These are phyloP conservation scores for Harringtonia aguacate DNA, from an alignment of 2,329 filamentous ascomycete genomes.

Conservation along the genomic window DNA sequence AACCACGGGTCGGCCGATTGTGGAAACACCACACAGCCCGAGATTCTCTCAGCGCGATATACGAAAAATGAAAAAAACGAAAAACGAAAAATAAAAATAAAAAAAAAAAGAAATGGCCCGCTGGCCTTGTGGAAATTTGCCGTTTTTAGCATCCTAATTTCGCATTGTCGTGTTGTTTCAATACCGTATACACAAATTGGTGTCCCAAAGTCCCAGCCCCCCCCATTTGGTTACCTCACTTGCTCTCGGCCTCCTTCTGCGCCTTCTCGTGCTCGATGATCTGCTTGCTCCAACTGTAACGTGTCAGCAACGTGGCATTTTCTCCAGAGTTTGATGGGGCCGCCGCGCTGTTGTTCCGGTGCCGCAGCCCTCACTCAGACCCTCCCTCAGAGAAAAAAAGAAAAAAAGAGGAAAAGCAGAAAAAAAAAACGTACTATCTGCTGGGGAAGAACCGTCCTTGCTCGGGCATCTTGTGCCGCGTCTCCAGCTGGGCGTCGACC, in stretches of 20 bases:
- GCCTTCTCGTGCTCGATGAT: slow-evolving; percentile 33
- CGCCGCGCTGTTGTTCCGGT: too few relatives aligned
- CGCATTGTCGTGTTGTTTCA: too few relatives aligned
- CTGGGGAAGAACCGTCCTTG: slow-evolving; percentile 72
- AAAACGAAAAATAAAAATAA: neutral
- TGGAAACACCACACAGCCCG: too few relatives aligned
- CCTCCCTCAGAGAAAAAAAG: too few relatives aligned
- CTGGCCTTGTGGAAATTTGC: too few relatives aligned
- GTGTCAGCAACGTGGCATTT: neutral
- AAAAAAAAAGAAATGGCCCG: neutral
- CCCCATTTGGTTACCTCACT: too few relatives aligned
- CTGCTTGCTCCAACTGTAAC: slow-evolving; percentile 31
- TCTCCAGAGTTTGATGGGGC: neutral
- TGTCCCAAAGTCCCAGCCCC: too few relatives aligned
- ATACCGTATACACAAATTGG: neutral
- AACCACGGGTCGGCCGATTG: neutral
- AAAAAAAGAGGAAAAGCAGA: too few relatives aligned
- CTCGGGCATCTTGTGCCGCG: slow-evolving; percentile 68
- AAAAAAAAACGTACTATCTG: slow-evolving; percentile 59
- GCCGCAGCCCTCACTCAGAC: too few relatives aligned
- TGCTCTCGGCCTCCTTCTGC: slow-evolving; percentile 18
- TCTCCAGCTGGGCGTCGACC: slow-evolving; percentile 62
- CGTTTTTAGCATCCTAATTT: too few relatives aligned
- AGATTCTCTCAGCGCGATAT: too few relatives aligned
- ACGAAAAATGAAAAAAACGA: neutral